Conservation (phyloP, 768 basidiomycete species). For the Mycena vulgaris region DNA sequence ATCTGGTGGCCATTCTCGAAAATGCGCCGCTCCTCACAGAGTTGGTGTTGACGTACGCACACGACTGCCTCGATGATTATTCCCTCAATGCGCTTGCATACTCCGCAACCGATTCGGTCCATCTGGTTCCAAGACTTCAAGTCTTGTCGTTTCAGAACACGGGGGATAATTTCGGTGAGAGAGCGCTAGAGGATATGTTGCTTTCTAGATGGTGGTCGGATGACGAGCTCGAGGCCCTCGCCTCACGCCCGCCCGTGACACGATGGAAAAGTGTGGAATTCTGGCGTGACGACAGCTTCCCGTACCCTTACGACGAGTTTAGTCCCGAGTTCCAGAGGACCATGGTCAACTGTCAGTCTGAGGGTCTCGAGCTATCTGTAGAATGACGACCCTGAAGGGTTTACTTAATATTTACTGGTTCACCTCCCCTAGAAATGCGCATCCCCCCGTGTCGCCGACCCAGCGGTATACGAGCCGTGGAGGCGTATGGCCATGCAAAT, state of each 20-base stretch:
- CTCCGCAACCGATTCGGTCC: neutral
- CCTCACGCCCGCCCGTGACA: slow-evolving; percentile 6
- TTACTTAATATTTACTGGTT: too few species aligned
- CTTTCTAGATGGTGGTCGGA: slow-evolving; percentile 22
- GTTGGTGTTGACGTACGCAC: neutral
- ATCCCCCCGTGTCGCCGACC: too few species aligned
- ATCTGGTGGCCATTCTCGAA: too few species aligned
- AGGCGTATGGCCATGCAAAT: too few species aligned
- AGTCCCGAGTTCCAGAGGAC: too few species aligned
- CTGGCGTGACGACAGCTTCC: neutral
- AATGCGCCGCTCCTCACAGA: neutral
- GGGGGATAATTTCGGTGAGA: neutral
- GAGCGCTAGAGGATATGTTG: neutral
- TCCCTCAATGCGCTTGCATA: slow-evolving; percentile 1
- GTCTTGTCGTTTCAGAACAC: neutral
- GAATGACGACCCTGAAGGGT: too few species aligned
- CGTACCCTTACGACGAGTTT: too few species aligned
- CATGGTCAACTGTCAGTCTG: too few species aligned
- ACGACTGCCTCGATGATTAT: neutral
- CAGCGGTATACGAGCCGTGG: too few species aligned
- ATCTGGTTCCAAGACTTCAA: neutral
- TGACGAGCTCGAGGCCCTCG: neutral
- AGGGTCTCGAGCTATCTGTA: too few species aligned
- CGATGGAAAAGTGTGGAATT: neutral
- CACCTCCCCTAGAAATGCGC: too few species aligned